Percentiles rank a stretch among this genome's conserved stretches.
These are phyloP conservation scores for Cinchona pubescens DNA, from an alignment of 257 asterid genomes.

Conservation along the genomic window DNA sequence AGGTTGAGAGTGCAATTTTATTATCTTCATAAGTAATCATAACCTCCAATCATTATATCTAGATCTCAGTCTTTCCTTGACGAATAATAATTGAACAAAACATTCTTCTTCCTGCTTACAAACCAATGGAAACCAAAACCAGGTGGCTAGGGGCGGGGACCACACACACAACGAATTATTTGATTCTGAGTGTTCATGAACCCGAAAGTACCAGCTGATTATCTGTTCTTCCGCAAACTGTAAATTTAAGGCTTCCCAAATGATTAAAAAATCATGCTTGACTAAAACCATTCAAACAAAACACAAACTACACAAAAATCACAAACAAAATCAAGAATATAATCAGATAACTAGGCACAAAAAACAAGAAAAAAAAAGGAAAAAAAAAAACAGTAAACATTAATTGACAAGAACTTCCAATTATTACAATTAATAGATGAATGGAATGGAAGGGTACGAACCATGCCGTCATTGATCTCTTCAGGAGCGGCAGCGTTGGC, in stretches of 20 bases:
- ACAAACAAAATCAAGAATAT: neutral
- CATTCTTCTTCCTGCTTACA: neutral
- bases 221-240: neutral
- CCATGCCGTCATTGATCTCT: constrained; percentile 90
- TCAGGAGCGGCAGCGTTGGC: constrained; percentile 71
- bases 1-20: neutral
- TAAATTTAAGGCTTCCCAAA: neutral
- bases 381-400: neutral
- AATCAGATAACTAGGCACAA: neutral
- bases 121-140: no score
- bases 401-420: neutral
- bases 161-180: neutral
- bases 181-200: neutral
- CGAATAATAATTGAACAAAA: neutral
- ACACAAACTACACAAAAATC: neutral
- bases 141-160: no score
- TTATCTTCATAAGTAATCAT: neutral
- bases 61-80: neutral
- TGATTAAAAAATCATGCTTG: neutral
- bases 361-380: neutral
- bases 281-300: neutral
- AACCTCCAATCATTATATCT: neutral
- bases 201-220: neutral
- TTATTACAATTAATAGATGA: neutral
- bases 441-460: constrained; percentile 66